A percentile compares a stretch with the other conserved stretches of the same genome.
Evolutionary conservation across 2,329 filamentous ascomycete genomes (phyloP).

Genomic region (Bipolaris sorokiniana): DNA sequence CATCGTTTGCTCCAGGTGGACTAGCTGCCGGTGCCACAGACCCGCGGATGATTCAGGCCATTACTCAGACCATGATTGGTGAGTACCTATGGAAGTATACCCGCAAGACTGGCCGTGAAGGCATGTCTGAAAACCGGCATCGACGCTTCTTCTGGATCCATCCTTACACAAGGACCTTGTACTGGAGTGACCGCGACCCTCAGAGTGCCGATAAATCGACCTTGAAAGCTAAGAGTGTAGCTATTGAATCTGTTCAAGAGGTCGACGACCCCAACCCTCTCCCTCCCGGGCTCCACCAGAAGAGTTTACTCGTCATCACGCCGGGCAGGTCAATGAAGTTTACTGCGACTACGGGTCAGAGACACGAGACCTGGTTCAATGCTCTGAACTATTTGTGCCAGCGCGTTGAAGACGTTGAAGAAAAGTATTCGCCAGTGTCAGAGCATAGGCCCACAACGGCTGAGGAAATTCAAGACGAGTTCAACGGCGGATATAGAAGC

Average conservation of each 20-base stretch:
- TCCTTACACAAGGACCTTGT: slow-evolving; percentile 92
- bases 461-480: slow-evolving; percentile 70
- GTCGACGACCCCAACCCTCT: slow-evolving; percentile 94
- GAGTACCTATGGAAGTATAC: slow-evolving; percentile 99
- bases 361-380: slow-evolving; percentile 99
- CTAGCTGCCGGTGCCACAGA: slow-evolving; percentile 75
- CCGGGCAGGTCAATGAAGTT: slow-evolving; percentile 91
- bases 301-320: slow-evolving; percentile 89
- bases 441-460: slow-evolving; percentile 56
- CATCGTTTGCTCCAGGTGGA: slow-evolving; percentile 59
- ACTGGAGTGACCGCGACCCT: slow-evolving; percentile 94
- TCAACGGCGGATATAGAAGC: slow-evolving; percentile 70
- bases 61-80: slow-evolving; percentile 99
- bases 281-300: slow-evolving; percentile 91
- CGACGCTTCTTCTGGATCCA: slow-evolving; percentile 99
- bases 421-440: slow-evolving; percentile 29
- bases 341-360: slow-evolving; percentile 88
- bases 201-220: slow-evolving; percentile 77
- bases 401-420: slow-evolving; percentile 63
- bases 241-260: slow-evolving; percentile 90
- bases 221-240: slow-evolving; percentile 83
- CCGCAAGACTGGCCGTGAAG: slow-evolving; percentile 85
- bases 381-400: slow-evolving; percentile 91
- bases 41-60: slow-evolving; percentile 97
- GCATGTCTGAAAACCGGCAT: slow-evolving; percentile 88